These are phyloP conservation scores for Gossypium lobatum DNA, from an alignment of 441 rosid genomes.

Conservation along the genomic window DNA sequence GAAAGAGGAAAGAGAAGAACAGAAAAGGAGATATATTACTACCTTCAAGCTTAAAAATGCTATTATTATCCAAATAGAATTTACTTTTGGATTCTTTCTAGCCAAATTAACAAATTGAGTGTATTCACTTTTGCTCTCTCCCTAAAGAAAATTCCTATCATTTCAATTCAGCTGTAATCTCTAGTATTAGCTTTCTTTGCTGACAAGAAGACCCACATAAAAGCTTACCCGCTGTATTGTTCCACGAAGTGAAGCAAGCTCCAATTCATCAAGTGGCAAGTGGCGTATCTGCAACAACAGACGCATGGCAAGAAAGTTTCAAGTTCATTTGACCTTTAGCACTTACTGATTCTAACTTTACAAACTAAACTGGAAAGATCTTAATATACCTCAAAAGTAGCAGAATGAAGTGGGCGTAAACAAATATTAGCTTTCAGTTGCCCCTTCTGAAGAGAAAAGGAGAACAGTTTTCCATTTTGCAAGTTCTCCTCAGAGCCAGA, in stretches of 20 bases:
- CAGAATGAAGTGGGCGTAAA: slow-evolving; percentile 72
- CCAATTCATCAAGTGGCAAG: slow-evolving; percentile 95
- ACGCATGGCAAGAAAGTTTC: slow-evolving; percentile 19
- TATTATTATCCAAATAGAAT: background rate
- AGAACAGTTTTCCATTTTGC: slow-evolving; percentile 63
- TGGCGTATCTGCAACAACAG: slow-evolving; percentile 61
- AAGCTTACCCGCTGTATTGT: slow-evolving; percentile 74
- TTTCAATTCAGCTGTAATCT: slow-evolving; percentile 1
- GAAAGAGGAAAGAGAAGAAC: background rate
- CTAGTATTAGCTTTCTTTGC: slow-evolving; percentile 6
- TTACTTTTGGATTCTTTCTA: background rate
- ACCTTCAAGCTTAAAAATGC: background rate
- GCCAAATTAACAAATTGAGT: background rate
- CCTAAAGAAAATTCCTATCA: background rate
- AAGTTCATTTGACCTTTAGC: slow-evolving; percentile 2
- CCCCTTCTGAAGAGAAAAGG: slow-evolving; percentile 88
- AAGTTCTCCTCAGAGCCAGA: slow-evolving; percentile 46
- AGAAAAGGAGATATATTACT: background rate
- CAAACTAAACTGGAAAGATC: slow-evolving; percentile 12
- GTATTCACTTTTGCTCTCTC: background rate
- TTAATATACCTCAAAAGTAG: slow-evolving; percentile 79
- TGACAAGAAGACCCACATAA: slow-evolving; percentile 1
- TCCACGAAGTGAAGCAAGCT: slow-evolving; percentile 95
- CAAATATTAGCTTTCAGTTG: slow-evolving; percentile 80
- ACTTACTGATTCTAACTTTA: slow-evolving; percentile 3